Base-by-base conservation (phyloP, 805 yeast genomes). In the Starmerella vaccinii region DNA sequence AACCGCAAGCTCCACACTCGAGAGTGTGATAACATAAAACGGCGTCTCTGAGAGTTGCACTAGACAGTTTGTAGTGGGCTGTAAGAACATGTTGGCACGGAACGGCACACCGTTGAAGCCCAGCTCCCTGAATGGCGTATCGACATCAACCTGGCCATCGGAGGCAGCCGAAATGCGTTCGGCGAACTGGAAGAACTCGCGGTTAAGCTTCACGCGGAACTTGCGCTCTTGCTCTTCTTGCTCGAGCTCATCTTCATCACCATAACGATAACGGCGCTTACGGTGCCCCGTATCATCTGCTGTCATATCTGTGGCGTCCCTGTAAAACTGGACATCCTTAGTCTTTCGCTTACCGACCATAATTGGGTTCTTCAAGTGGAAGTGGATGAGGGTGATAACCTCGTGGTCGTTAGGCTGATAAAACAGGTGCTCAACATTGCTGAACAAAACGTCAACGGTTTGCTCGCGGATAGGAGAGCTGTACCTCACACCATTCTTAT, bases 61-160 rank as follows among this genome's bases (percentile, higher is more conserved):
- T 61, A 92, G 75, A 74, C 97, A 92, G 66, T 92, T 97, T 63
- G 97, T 81, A 0, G 97, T 89, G 46, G 98, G 98, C 80, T 90
- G 84, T 75, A 95, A 82, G 61, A 82, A 80, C 16, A 92, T 96
- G 15, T 95, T 84, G 7, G 97, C 85, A 63, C 97, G 77, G 67
- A 82, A 84, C 35, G 98, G 97, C 24, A 92, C 98, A 76, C 98
- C 98, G 59, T 81, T 85, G 76, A 92, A 92, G 26, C 97, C 98
- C 50, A 92, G 76, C 64, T 92, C 97, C 64, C 96, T 79, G 71
- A 92, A 87, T 33, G 98, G 97, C 49, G 86, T 78, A 68, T 92
- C 98, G 51, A 92, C 80, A 60, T 88, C 96, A 39, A 89, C 72
- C 55, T 80, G 66, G 30, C 95, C 95, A 61, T 80, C 77, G 0